Evolutionary conservation across 352 stramenopile genomes (phyloP).

Genomic region (Pythium rhizo-oryzae): DNA sequence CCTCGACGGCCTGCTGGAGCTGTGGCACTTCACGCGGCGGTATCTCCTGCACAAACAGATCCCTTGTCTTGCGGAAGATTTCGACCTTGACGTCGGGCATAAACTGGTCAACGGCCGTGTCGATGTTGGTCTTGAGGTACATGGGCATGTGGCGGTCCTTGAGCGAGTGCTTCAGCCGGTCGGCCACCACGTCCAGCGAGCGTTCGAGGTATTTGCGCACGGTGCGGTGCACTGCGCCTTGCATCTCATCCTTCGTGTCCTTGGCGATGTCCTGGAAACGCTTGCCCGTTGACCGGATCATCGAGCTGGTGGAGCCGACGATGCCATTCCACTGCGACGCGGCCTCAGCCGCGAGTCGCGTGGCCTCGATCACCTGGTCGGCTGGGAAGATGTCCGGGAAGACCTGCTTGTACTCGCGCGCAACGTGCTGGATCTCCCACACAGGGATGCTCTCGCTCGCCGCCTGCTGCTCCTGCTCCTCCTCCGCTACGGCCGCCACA

Average conservation of each 20-base stretch:
- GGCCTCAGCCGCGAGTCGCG: constrained; percentile 45
- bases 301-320: constrained; percentile 75
- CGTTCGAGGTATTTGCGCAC: constrained; percentile 77
- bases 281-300: constrained; percentile 81
- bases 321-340: constrained; percentile 62
- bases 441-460: constrained; percentile 41
- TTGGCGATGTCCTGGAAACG: constrained; percentile 82
- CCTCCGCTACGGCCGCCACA: not conserved
- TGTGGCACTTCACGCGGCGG: constrained; percentile 10
- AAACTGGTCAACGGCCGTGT: constrained; percentile 84
- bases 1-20: constrained; percentile 7
- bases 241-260: constrained; percentile 84
- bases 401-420: constrained; percentile 80
- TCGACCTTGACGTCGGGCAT: constrained; percentile 90
- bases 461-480: not conserved
- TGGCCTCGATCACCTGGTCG: constrained; percentile 60
- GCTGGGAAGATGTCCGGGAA: constrained; percentile 82
- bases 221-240: constrained; percentile 80
- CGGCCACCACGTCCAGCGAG: constrained; percentile 74
- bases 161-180: constrained; percentile 71
- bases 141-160: constrained; percentile 86
- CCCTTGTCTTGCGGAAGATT: constrained; percentile 83
- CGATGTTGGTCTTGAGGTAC: constrained; percentile 86
- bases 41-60: constrained; percentile 61
- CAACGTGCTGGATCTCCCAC: constrained; percentile 72